phyloP scores from a whole-genome alignment of 2,329 filamentous ascomycete species.

The Pseudocercospora ulei region DNA sequence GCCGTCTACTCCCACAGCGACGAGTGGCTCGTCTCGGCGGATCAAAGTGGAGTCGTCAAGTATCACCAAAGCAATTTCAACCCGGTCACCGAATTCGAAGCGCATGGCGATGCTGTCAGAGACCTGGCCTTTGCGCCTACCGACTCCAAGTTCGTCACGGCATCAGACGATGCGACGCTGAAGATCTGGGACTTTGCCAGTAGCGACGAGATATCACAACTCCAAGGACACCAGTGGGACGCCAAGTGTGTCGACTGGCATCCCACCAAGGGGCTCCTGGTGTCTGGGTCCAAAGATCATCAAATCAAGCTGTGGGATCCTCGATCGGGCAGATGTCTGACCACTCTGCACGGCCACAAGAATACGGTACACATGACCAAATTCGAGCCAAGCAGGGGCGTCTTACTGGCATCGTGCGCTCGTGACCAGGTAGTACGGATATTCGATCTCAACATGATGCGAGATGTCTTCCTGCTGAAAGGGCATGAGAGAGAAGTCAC shows the following conservation, averaged over 20 bases:
- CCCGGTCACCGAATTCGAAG: slow-evolving; percentile 89
- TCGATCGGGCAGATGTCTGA: slow-evolving; percentile 78
- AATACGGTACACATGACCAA: slow-evolving; percentile 89
- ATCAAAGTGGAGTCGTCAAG: slow-evolving; percentile 90
- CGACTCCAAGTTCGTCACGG: slow-evolving; percentile 91
- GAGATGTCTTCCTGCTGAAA: slow-evolving; percentile 83
- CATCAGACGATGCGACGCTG: slow-evolving; percentile 82
- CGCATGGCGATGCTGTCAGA: slow-evolving; percentile 78
- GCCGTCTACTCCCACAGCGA: slow-evolving; percentile 86
- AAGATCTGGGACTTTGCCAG: slow-evolving; percentile 95
- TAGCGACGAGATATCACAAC: slow-evolving; percentile 67
- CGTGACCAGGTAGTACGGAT: slow-evolving; percentile 86
- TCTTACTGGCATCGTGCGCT: slow-evolving; percentile 81
- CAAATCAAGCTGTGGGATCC: slow-evolving; percentile 97
- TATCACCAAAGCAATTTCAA: slow-evolving; percentile 99
- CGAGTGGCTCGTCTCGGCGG: slow-evolving; percentile 92
- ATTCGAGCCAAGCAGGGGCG: slow-evolving; percentile 76
- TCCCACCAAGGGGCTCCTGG: slow-evolving; percentile 82
- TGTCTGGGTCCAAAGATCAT: slow-evolving; percentile 95
- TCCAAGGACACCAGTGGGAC: slow-evolving; percentile 96
- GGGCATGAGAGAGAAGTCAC: slow-evolving; percentile 96
- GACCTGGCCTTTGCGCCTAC: slow-evolving; percentile 89
- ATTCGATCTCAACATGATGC: slow-evolving; percentile 96
- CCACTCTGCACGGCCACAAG: slow-evolving; percentile 91
- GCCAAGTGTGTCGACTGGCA: slow-evolving; percentile 97